These are phyloP conservation scores for Eutrema yunnanense DNA, from an alignment of 345 rosid species.

Conservation along the genomic window DNA sequence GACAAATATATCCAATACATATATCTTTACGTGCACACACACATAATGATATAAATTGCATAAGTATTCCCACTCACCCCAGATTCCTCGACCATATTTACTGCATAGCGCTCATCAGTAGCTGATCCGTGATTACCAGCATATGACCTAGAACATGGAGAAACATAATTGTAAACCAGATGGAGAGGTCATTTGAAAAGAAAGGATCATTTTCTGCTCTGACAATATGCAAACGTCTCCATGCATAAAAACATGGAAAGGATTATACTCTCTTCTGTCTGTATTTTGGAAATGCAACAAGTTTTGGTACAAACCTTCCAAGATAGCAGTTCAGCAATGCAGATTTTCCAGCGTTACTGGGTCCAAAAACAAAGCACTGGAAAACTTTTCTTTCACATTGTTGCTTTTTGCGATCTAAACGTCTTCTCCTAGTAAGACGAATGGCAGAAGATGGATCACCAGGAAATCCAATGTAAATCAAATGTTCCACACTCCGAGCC, in stretches of 20 bases:
- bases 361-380: conserved; percentile 93
- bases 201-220: background rate
- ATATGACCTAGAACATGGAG: conserved; percentile 48
- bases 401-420: conserved; percentile 81
- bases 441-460: conserved; percentile 59
- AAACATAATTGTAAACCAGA: conserved; percentile 3
- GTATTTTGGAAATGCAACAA: background rate
- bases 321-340: conserved; percentile 71
- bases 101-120: conserved; percentile 60
- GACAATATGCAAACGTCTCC: background rate
- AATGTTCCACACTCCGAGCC: conserved; percentile 61
- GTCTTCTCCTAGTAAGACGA: conserved; percentile 70
- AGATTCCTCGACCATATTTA: conserved; percentile 65
- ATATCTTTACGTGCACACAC: background rate
- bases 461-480: conserved; percentile 72
- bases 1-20: background rate
- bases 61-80: conserved; percentile 45
- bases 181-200: background rate
- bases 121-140: conserved; percentile 37
- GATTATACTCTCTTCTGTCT: background rate
- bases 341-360: conserved; percentile 78
- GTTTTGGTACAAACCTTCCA: conserved; percentile 53
- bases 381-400: conserved; percentile 78
- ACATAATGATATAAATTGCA: background rate
- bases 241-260: background rate